phyloP scores from a whole-genome alignment of 768 basidiomycete genomes.

The Pulveroboletus sp. region DNA sequence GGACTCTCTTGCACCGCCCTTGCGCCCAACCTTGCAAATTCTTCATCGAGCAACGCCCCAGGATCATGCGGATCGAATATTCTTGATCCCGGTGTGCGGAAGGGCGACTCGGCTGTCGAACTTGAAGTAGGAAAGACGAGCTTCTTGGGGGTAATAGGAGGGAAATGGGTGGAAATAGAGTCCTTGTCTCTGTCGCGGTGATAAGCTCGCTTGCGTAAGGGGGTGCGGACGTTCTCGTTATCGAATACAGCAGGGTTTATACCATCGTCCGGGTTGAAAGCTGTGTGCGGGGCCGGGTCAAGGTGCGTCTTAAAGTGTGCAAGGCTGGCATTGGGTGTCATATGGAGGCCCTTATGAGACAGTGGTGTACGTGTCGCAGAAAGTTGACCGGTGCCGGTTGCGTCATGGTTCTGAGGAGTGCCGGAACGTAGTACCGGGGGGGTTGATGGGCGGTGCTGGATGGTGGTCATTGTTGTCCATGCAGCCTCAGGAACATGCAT shows the following conservation, averaged over 20 bases:
- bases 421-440: constrained; percentile 36
- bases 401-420: constrained; percentile 31
- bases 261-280: constrained; percentile 24
- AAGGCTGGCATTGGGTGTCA: constrained; percentile 63
- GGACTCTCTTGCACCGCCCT: constrained; percentile 54
- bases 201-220: constrained; percentile 38
- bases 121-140: constrained; percentile 31
- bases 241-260: constrained; percentile 36
- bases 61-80: constrained; percentile 75
- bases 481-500: constrained; percentile 27
- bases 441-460: constrained; percentile 21
- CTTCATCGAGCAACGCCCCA: constrained; percentile 62
- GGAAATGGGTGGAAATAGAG: constrained; percentile 17
- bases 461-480: constrained; percentile 8
- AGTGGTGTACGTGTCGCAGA: constrained; percentile 64
- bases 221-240: constrained; percentile 40
- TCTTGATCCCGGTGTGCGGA: constrained; percentile 44
- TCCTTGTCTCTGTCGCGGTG: constrained; percentile 27
- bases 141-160: constrained; percentile 43
- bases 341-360: constrained; percentile 63
- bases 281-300: constrained; percentile 51
- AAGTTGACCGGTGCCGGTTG: constrained; percentile 35
- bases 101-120: constrained; percentile 36
- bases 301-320: constrained; percentile 66
- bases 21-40: constrained; percentile 50